Conservation (phyloP, 495 filamentous ascomycete species). For the Neurospora sp. region DNA sequence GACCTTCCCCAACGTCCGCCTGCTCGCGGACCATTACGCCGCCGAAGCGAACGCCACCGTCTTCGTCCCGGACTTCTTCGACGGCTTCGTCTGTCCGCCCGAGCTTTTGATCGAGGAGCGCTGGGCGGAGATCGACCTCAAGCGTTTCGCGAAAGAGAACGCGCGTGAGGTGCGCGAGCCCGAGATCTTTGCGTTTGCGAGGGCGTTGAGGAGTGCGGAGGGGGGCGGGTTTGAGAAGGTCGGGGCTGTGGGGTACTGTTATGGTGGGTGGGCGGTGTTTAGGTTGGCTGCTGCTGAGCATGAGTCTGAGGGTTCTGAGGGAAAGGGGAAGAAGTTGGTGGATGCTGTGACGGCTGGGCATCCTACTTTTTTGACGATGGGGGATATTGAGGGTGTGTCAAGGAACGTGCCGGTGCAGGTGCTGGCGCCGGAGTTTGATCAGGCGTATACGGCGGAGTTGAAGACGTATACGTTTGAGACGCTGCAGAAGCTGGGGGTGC, state of each 20-base stretch:
- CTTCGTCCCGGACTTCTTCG: constrained; percentile 50
- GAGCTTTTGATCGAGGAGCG: constrained; percentile 20
- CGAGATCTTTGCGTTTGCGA: constrained; percentile 42
- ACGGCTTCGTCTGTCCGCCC: constrained; percentile 24
- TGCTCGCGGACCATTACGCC: constrained; percentile 49
- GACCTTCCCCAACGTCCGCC: constrained; percentile 44
- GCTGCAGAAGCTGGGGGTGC: constrained; percentile 31
- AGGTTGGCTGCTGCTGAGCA: constrained; percentile 28
- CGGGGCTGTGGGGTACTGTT: constrained; percentile 53
- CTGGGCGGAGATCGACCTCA: constrained; percentile 31
- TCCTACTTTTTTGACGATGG: constrained; percentile 36
- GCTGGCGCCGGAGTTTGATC: constrained; percentile 47
- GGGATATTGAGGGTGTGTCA: constrained; percentile 40
- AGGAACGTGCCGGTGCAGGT: constrained; percentile 44
- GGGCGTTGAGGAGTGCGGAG: constrained; percentile 26
- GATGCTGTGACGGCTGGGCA: constrained; percentile 46
- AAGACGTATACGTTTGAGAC: constrained; percentile 36
- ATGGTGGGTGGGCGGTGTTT: constrained; percentile 48
- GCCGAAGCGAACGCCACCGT: constrained; percentile 40
- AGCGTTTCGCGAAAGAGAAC: constrained; percentile 27
- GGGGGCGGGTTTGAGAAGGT: constrained; percentile 25
- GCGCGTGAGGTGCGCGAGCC: constrained; percentile 38
- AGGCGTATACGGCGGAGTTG: constrained; percentile 37
- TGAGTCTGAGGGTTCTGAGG: constrained; percentile 11
- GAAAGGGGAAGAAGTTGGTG: constrained; percentile 34